Evolutionary conservation across 306 rosid species (phyloP).

Genomic region (Quercus variabilis): DNA sequence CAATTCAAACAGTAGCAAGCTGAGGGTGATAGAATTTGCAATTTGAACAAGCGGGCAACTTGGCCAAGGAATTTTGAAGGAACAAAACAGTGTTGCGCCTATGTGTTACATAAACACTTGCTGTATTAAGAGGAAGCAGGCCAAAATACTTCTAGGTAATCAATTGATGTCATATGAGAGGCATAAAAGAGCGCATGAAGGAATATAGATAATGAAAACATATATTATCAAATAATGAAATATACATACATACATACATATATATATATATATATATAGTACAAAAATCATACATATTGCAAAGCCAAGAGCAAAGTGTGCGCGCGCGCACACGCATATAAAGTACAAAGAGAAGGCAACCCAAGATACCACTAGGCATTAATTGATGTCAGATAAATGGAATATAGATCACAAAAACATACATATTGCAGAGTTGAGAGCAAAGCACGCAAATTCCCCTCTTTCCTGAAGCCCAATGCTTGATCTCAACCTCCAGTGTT

Average conservation of each 20-base stretch:
- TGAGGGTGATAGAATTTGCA: background rate
- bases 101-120: background rate
- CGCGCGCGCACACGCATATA: background rate
- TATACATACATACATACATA: no score
- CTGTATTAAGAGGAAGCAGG: background rate
- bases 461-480: conserved; percentile 98
- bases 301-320: no score
- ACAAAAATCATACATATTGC: no score
- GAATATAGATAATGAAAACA: background rate
- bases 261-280: no score
- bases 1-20: background rate
- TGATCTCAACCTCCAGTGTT: conserved; percentile 84
- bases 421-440: conserved; percentile 94
- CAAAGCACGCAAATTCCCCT: conserved; percentile 92
- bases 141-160: conserved; percentile 13
- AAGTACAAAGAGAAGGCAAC: background rate
- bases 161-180: background rate
- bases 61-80: background rate
- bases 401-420: conserved; percentile 30
- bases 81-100: background rate
- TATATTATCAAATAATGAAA: no score
- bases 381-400: background rate
- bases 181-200: conserved; percentile 14
- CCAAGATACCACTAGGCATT: conserved; percentile 10
- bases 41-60: background rate